Evolutionary conservation across 2,329 filamentous ascomycete genomes (phyloP).

Genomic region (Coleophoma cylindrospora): DNA sequence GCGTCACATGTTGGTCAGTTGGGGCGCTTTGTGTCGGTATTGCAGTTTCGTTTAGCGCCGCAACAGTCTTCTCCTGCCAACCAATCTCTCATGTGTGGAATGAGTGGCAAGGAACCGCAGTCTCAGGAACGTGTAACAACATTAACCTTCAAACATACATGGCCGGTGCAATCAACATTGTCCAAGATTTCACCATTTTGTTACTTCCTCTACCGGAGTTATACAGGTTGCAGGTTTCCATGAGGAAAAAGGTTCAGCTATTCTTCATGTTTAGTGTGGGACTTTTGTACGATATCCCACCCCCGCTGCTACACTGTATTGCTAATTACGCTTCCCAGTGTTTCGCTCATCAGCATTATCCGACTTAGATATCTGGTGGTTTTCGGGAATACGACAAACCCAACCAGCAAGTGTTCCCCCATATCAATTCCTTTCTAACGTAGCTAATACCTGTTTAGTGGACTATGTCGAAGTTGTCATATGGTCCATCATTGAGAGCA

Average conservation of each 20-base stretch:
- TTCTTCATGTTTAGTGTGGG: constrained; percentile 44
- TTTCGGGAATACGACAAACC: background rate
- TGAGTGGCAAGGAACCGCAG: constrained; percentile 40
- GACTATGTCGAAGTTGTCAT: no score
- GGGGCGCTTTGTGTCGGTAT: no score
- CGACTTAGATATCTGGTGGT: constrained; percentile 5
- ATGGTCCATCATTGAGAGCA: no score
- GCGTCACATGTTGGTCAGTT: no score
- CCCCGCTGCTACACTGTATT: background rate
- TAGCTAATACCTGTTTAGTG: no score
- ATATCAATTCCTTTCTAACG: no score
- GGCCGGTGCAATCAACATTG: constrained; percentile 45
- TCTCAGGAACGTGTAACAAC: constrained; percentile 39
- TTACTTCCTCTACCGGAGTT: constrained; percentile 41
- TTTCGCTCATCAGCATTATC: constrained; percentile 6
- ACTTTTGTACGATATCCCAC: constrained; percentile 22
- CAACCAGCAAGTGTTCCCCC: no score
- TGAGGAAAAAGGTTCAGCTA: constrained; percentile 40
- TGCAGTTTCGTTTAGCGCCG: no score
- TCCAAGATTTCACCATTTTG: constrained; percentile 45
- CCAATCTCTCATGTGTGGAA: constrained; percentile 47
- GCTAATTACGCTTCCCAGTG: constrained; percentile 1
- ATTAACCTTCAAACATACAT: constrained; percentile 43
- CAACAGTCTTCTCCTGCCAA: constrained; percentile 31
- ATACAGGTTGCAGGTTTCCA: constrained; percentile 33